These are phyloP conservation scores for Phytophthora fragariae DNA, from an alignment of 352 stramenopile species.

Conservation along the genomic window DNA sequence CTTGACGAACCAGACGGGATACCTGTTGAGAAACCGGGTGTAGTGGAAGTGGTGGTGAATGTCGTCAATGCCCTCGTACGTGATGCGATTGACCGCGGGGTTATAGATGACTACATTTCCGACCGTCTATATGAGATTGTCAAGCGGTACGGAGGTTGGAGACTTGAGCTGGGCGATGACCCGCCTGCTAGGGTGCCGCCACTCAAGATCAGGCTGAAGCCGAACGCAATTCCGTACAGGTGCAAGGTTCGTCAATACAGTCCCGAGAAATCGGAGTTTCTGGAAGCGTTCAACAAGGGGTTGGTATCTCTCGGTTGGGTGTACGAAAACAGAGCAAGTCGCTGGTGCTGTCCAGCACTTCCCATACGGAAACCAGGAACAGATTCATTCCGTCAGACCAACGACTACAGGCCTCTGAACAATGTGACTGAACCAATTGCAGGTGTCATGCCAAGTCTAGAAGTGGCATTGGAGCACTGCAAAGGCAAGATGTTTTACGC, in stretches of 20 bases:
- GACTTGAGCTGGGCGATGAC: constrained; percentile 1
- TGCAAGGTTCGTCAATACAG: constrained; percentile 18
- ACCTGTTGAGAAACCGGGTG: neutral
- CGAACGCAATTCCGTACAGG: neutral
- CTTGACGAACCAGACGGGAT: constrained; percentile 5
- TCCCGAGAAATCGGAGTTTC: constrained; percentile 7
- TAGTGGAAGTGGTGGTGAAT: neutral
- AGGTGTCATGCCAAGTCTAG: constrained; percentile 16
- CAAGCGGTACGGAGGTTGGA: neutral
- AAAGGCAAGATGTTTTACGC: too few species aligned
- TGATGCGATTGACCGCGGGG: constrained; percentile 8
- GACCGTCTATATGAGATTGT: neutral
- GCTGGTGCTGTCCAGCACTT: constrained; percentile 6
- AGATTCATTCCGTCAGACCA: neutral
- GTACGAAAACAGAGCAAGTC: constrained; percentile 9
- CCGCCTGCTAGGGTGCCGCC: neutral
- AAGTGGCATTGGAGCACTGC: too few species aligned
- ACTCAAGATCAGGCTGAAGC: constrained; percentile 5
- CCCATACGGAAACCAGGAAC: neutral
- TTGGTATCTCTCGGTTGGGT: constrained; percentile 11
- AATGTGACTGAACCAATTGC: constrained; percentile 5
- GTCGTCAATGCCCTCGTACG: neutral
- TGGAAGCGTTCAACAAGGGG: constrained; percentile 7
- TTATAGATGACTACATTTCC: constrained; percentile 8
- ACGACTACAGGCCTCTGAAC: constrained; percentile 1